Evolutionary conservation across 345 rosid genomes (phyloP).

Genomic region (Gynandropsis gynandra): DNA sequence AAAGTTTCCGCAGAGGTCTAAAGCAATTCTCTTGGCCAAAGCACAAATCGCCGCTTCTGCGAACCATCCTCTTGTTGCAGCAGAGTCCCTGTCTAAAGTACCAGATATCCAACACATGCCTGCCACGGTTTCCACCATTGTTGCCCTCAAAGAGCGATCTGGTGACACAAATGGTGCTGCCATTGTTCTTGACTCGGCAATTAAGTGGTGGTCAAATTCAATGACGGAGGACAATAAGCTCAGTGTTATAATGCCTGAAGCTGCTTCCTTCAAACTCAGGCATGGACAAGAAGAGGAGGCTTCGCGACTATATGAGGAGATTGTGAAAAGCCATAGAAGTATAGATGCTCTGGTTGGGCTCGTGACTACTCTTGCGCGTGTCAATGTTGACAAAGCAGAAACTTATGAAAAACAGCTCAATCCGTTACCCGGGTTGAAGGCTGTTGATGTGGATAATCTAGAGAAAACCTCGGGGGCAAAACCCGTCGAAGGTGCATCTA

Average conservation of each 20-base stretch:
- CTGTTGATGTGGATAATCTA: slow-evolving; percentile 62
- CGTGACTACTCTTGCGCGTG: slow-evolving; percentile 72
- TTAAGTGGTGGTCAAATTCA: slow-evolving; percentile 82
- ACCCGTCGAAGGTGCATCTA: slow-evolving; percentile 48
- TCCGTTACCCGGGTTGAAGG: slow-evolving; percentile 63
- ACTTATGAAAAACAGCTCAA: slow-evolving; percentile 70
- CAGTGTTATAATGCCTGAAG: slow-evolving; percentile 68
- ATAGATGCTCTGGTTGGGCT: slow-evolving; percentile 77
- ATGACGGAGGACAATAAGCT: slow-evolving; percentile 78
- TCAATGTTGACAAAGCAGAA: slow-evolving; percentile 88
- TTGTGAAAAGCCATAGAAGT: slow-evolving; percentile 58
- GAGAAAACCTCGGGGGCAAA: slow-evolving; percentile 89
- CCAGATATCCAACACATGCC: slow-evolving; percentile 88
- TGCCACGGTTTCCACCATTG: slow-evolving; percentile 84
- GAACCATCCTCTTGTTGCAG: slow-evolving; percentile 73
- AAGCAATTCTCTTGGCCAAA: slow-evolving; percentile 65
- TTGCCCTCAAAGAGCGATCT: slow-evolving; percentile 80
- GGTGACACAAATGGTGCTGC: slow-evolving; percentile 84
- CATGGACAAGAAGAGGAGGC: slow-evolving; percentile 83
- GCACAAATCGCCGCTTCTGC: slow-evolving; percentile 93
- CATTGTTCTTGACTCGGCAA: slow-evolving; percentile 64
- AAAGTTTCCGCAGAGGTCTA: slow-evolving; percentile 61
- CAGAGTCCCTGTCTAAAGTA: slow-evolving; percentile 66
- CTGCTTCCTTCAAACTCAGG: slow-evolving; percentile 89
- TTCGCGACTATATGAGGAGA: slow-evolving; percentile 70